phyloP scores from a whole-genome alignment of 1,284 basidiomycete genomes.

The Apiotrichum veenhuisii region DNA sequence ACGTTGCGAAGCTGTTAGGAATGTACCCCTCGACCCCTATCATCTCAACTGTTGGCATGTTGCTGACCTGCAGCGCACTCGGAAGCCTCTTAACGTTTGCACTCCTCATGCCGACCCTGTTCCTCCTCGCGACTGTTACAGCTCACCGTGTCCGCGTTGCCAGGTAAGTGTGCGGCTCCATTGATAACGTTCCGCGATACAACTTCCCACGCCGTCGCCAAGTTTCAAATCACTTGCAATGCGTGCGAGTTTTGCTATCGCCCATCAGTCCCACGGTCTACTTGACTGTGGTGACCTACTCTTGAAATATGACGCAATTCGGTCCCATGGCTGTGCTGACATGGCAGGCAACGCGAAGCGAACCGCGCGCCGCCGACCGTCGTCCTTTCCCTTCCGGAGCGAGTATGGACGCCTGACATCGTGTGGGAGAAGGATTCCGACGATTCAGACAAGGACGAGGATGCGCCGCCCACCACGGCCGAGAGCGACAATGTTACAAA shows the following conservation, averaged over 20 bases:
- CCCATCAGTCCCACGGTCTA: too few relatives aligned
- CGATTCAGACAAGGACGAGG: conserved; percentile 18
- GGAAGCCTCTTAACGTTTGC: conserved; percentile 45
- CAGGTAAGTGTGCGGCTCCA: conserved; percentile 31
- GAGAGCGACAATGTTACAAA: neutral
- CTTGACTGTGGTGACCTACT: too few relatives aligned
- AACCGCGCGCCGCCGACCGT: conserved; percentile 47
- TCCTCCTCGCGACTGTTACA: conserved; percentile 43
- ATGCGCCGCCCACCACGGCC: neutral
- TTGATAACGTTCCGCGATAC: neutral
- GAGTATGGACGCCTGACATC: conserved; percentile 49
- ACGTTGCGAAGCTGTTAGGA: neutral
- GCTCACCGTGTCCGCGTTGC: conserved; percentile 42
- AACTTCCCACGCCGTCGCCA: too few relatives aligned
- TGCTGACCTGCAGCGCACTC: conserved; percentile 38
- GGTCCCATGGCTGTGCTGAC: too few relatives aligned
- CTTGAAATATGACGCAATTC: too few relatives aligned
- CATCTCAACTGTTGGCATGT: too few relatives aligned
- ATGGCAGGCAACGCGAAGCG: conserved; percentile 44
- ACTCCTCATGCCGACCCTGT: conserved; percentile 44
- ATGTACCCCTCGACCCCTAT: too few relatives aligned
- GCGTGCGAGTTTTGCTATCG: too few relatives aligned
- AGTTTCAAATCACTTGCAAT: too few relatives aligned
- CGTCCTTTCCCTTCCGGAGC: conserved; percentile 47
- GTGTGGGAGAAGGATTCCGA: conserved; percentile 48